phyloP scores from a whole-genome alignment of 805 yeast genomes.

The Tanozyma kutaoensis region DNA sequence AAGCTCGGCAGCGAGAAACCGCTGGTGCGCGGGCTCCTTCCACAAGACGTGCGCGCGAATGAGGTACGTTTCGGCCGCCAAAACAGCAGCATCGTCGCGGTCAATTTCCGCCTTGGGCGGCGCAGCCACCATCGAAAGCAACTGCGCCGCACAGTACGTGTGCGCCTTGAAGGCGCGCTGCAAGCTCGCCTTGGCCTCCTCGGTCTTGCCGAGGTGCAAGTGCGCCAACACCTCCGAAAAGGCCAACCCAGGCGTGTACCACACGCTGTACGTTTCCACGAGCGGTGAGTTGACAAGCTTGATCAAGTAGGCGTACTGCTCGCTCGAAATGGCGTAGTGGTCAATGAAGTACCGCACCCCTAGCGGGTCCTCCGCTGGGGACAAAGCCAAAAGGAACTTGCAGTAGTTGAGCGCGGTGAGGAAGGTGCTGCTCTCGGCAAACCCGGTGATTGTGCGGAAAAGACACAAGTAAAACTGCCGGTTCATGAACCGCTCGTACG shows the following conservation, averaged over 20 bases:
- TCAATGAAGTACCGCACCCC: slow-evolving; percentile 80
- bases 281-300: slow-evolving; percentile 43
- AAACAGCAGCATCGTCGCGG: slow-evolving; percentile 14
- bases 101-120: slow-evolving; percentile 1
- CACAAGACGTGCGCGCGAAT: slow-evolving; percentile 43
- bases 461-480: slow-evolving; percentile 65
- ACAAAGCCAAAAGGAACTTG: slow-evolving; percentile 52
- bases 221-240: slow-evolving; percentile 57
- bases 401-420: slow-evolving; percentile 67
- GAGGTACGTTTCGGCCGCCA: slow-evolving; percentile 45
- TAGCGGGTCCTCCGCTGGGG: slow-evolving; percentile 72
- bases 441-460: slow-evolving; percentile 54
- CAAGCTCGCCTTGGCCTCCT: slow-evolving; percentile 35
- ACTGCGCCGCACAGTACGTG: slow-evolving; percentile 41
- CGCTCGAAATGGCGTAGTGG: slow-evolving; percentile 55
- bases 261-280: slow-evolving; percentile 40
- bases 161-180: slow-evolving; percentile 37
- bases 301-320: slow-evolving; percentile 49
- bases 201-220: slow-evolving; percentile 24
- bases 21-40: slow-evolving; percentile 32
- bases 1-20: slow-evolving; percentile 35
- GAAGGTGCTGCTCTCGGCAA: slow-evolving; percentile 69
- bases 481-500: slow-evolving; percentile 63
- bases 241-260: slow-evolving; percentile 65
- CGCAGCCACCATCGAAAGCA: slow-evolving; percentile 14